Evolutionary conservation across 108 stramenopile species (phyloP).

Genomic region (Pseudonitzschia multiseries): DNA sequence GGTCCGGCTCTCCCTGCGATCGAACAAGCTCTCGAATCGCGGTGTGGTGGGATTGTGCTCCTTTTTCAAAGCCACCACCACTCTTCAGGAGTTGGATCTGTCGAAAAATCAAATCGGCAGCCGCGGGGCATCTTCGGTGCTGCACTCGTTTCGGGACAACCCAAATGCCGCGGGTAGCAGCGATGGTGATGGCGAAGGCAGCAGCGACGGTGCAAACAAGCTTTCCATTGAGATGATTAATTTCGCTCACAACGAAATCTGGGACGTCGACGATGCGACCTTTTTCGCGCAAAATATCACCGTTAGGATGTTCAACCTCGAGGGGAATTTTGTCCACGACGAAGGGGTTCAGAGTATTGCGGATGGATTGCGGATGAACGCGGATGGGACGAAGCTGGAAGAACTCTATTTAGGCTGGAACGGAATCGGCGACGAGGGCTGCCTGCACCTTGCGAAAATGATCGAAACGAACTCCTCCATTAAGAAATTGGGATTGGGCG

Average conservation of each 20-base stretch:
- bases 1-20: slow-evolving; percentile 32
- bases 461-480: slow-evolving; percentile 33
- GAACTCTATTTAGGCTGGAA: slow-evolving; percentile 43
- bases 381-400: slow-evolving; percentile 2
- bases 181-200: neutral
- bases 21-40: slow-evolving; percentile 46
- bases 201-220: neutral
- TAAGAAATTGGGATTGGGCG: slow-evolving; percentile 31
- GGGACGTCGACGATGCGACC: slow-evolving; percentile 39
- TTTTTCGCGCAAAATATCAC: slow-evolving; percentile 33
- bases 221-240: slow-evolving; percentile 30
- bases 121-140: slow-evolving; percentile 29
- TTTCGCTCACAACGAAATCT: slow-evolving; percentile 47
- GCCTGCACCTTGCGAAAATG: slow-evolving; percentile 27
- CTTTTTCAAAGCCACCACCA: slow-evolving; percentile 25
- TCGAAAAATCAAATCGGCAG: slow-evolving; percentile 43
- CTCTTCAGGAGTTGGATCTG: slow-evolving; percentile 37
- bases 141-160: slow-evolving; percentile 45
- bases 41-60: slow-evolving; percentile 29
- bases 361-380: slow-evolving; percentile 21
- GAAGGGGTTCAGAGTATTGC: slow-evolving; percentile 38
- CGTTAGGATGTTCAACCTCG: slow-evolving; percentile 32
- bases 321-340: slow-evolving; percentile 44
- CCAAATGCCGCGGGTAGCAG: neutral
- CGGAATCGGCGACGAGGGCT: slow-evolving; percentile 41